Percentiles rank a stretch among this genome's conserved stretches.
Conservation (phyloP, 495 filamentous ascomycete genomes). For the Patellaria atrata region DNA sequence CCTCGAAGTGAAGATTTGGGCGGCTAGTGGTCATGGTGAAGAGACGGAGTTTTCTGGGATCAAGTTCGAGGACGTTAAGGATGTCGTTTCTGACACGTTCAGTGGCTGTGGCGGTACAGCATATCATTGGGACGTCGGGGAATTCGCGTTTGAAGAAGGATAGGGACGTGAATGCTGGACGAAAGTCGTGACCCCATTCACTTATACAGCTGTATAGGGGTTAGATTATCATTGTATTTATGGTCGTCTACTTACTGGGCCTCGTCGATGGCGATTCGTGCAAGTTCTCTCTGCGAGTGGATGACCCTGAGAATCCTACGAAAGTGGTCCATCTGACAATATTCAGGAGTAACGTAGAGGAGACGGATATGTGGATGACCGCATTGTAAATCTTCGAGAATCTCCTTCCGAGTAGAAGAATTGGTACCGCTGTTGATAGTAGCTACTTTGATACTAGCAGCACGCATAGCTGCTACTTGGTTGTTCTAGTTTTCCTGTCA, state of each 20-base stretch:
- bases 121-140: conserved; percentile 76
- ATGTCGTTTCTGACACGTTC: conserved; percentile 65
- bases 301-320: conserved; percentile 57
- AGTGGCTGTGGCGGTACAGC: conserved; percentile 83
- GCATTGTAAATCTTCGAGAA: conserved; percentile 66
- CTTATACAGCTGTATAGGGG: too few species aligned
- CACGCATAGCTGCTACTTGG: conserved; percentile 69
- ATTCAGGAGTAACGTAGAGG: conserved; percentile 87
- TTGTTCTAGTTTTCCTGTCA: conserved; percentile 63
- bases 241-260: too few species aligned
- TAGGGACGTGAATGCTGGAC: conserved; percentile 79
- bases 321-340: conserved; percentile 66
- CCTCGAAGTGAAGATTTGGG: conserved; percentile 81
- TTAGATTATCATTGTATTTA: too few species aligned
- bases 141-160: conserved; percentile 72
- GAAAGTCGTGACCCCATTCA: conserved; percentile 97
- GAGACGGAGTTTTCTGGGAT: conserved; percentile 42
- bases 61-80: conserved; percentile 54
- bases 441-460: conserved; percentile 60
- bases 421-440: conserved; percentile 76
- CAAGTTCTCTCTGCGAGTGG: conserved; percentile 67
- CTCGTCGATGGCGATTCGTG: conserved; percentile 81
- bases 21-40: conserved; percentile 72
- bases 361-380: conserved; percentile 75
- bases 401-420: conserved; percentile 43